Percentiles rank a stretch among this genome's conserved stretches.
phyloP scores from a whole-genome alignment of 441 rosid genomes.

The Populus tomentosa region DNA sequence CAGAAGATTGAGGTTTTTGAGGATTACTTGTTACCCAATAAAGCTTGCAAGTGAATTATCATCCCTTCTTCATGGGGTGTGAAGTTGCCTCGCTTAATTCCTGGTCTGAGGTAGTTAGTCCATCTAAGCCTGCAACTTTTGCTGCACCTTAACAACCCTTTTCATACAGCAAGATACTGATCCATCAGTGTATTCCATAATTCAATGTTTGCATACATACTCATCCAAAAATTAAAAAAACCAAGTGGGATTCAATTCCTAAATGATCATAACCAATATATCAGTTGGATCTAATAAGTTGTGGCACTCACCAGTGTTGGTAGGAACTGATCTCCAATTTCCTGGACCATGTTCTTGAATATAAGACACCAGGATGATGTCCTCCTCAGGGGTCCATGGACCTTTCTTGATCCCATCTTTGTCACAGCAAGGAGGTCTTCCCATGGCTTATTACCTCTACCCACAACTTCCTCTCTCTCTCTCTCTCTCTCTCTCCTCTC shows the following conservation, averaged over 20 bases:
- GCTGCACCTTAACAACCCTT: conserved; percentile 91
- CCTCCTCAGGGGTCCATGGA: conserved; percentile 99
- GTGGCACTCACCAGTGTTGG: conserved; percentile 61
- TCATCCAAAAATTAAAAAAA: neutral
- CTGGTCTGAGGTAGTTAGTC: conserved; percentile 96
- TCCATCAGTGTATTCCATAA: neutral
- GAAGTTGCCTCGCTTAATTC: conserved; percentile 93
- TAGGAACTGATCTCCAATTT: conserved; percentile 98
- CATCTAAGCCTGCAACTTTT: conserved; percentile 97
- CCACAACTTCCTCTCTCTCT: conserved; percentile 12
- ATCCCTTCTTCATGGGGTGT: conserved; percentile 95
- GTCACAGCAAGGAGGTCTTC: conserved; percentile 97
- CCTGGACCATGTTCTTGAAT: conserved; percentile 97
- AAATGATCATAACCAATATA: neutral
- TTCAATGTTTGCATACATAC: neutral
- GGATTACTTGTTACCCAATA: conserved; percentile 98
- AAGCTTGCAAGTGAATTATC: conserved; percentile 93
- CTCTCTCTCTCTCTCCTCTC: neutral
- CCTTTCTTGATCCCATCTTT: conserved; percentile 96
- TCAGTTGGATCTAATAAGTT: neutral
- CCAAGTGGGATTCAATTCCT: neutral
- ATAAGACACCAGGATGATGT: conserved; percentile 89
- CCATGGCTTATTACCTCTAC: conserved; percentile 44
- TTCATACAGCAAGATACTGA: neutral
- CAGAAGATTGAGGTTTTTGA: conserved; percentile 17